Evolutionary conservation across 2,329 filamentous ascomycete genomes (phyloP), one percentile per base, ranked within the genome.

Genomic region (Trichoderma guizhouense): DNA sequence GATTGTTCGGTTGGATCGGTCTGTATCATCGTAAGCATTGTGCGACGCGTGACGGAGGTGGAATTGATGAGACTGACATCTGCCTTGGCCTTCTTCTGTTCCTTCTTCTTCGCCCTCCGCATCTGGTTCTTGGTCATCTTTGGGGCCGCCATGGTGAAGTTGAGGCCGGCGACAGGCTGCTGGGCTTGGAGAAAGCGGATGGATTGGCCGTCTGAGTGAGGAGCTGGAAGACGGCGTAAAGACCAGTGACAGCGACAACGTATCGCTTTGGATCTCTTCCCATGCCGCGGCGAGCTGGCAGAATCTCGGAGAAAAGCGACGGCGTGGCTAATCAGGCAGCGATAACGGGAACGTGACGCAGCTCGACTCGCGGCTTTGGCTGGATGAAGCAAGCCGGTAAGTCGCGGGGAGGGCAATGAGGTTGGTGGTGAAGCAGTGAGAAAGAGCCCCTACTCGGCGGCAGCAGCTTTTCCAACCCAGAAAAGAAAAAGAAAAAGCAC

Each of bases 111-210:
- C 63, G 94, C 93, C 81, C 95, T 91, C 81, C 94, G 90, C 86
- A 95, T 91, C 83, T 97, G 94, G 83, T 98, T 98, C 86, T 98
- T 98, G 81, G 92, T 94, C 85, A 92, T 90, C 85, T 95, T 97
- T 76, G 86, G 82, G 75, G 85, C 81, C 78, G 88, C 89, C 89
- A 91, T 91, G 79, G 81, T 85, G 78, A 76, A 64, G 67, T 67
- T 15, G 75, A 72, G 72, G 55, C 72, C 70, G 74, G 76, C 75
- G 78, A 76, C 73, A 69, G 72, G 75, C 75, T 74, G 75, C 74
- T 75, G n/a, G 78, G 74, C 62, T 75, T 77, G 69, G 75, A 74
- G 61, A 72, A 78, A 47, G 76, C 74, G 70, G 75, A 72, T 60
- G 79, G 79, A 73, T 80, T 81, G 36, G 76, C 76, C 67, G 76